Evolutionary conservation across 805 yeast species (phyloP).

Genomic region (Wickerhamiella domercqiae): DNA sequence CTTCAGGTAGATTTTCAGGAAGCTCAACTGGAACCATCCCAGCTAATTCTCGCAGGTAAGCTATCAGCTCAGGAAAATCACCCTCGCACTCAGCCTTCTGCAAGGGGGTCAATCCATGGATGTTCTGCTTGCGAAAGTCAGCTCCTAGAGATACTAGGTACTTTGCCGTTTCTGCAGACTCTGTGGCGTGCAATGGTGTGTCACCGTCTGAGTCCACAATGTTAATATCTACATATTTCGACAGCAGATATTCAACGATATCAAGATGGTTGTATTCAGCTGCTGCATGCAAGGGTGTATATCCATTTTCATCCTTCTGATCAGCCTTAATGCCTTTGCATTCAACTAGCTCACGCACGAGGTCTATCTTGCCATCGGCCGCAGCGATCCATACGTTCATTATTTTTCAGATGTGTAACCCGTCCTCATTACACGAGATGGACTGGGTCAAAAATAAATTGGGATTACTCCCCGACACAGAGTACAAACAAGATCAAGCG

Average conservation of each 20-base stretch:
- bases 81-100: constrained; percentile 61
- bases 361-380: constrained; percentile 55
- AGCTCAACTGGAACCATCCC: constrained; percentile 19
- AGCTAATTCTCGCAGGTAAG: constrained; percentile 38
- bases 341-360: constrained; percentile 42
- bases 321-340: constrained; percentile 45
- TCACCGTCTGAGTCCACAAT: constrained; percentile 82
- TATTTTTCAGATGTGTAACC: too few relatives aligned
- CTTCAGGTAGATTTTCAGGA: constrained; percentile 16
- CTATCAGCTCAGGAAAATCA: constrained; percentile 65
- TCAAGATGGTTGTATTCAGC: constrained; percentile 79
- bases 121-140: constrained; percentile 45
- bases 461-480: constrained; percentile 8
- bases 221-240: constrained; percentile 63
- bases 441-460: constrained; percentile 10
- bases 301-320: constrained; percentile 80
- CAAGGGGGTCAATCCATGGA: constrained; percentile 60
- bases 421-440: too few relatives aligned
- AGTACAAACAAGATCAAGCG: constrained; percentile 26
- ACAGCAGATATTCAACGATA: constrained; percentile 41
- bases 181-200: constrained; percentile 86
- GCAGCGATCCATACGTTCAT: constrained; percentile 88
- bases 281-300: constrained; percentile 95
- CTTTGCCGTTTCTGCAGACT: constrained; percentile 50
- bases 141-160: constrained; percentile 55